phyloP scores from a whole-genome alignment of 2,329 filamentous ascomycete species.

The Cercospora zeae-maydis region DNA sequence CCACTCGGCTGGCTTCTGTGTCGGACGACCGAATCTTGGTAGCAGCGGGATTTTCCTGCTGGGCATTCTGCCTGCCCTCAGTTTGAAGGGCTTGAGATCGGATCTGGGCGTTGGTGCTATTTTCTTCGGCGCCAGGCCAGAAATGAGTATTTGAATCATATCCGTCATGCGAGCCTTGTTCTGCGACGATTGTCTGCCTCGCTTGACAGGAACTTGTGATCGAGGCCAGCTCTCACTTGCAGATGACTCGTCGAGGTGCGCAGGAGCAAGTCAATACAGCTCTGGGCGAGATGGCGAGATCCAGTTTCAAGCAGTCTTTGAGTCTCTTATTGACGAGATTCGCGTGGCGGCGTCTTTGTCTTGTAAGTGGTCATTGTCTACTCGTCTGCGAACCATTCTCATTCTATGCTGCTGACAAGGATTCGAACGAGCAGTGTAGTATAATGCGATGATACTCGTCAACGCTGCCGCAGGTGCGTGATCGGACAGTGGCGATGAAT shows the following conservation, averaged over 20 bases:
- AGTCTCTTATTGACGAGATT: not conserved
- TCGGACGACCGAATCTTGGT: slow-evolving; percentile 4
- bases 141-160: not conserved
- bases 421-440: not conserved
- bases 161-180: not conserved
- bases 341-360: not conserved
- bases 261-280: not conserved
- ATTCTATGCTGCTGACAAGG: not conserved
- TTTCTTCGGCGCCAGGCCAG: not conserved
- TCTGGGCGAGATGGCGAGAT: not conserved
- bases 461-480: not conserved
- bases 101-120: not conserved
- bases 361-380: not conserved
- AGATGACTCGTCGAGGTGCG: not conserved
- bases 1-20: not conserved
- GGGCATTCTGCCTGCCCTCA: slow-evolving; percentile 11
- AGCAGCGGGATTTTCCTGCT: slow-evolving; percentile 8
- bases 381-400: not conserved
- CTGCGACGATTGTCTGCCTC: not conserved
- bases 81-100: not conserved
- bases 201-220: not conserved
- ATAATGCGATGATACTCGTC: not conserved
- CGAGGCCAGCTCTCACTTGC: not conserved
- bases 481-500: not conserved
- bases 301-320: not conserved